A percentile compares a stretch with the other conserved stretches of the same genome.
These are phyloP conservation scores for Trichoderma arundinaceum DNA, from an alignment of 2,329 filamentous ascomycete genomes.

Conservation along the genomic window DNA sequence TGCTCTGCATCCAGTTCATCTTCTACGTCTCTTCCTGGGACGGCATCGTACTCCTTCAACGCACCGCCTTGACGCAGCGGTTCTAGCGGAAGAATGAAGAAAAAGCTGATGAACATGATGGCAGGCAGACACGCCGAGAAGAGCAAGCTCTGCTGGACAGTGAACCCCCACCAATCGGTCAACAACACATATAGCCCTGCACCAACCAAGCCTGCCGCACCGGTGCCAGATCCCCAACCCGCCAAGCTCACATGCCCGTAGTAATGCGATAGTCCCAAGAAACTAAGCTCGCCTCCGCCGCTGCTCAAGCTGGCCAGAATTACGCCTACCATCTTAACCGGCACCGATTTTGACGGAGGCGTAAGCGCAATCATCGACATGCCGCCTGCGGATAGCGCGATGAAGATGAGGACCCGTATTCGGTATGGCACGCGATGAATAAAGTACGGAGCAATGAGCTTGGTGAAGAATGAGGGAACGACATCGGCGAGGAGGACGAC, in stretches of 20 bases:
- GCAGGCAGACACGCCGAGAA: slow-evolving; percentile 78
- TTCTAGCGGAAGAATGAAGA: slow-evolving; percentile 71
- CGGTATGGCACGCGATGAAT: slow-evolving; percentile 87
- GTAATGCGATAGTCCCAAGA: slow-evolving; percentile 89
- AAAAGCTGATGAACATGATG: slow-evolving; percentile 87
- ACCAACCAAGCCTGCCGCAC: slow-evolving; percentile 84
- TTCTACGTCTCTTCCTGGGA: slow-evolving; percentile 52
- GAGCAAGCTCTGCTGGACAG: slow-evolving; percentile 75
- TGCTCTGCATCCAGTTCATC: slow-evolving; percentile 45
- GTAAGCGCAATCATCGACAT: slow-evolving; percentile 90
- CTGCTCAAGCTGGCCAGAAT: slow-evolving; percentile 83
- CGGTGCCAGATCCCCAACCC: slow-evolving; percentile 91
- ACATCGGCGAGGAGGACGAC: slow-evolving; percentile 93
- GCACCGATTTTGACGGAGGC: slow-evolving; percentile 68
- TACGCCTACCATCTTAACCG: slow-evolving; percentile 80
- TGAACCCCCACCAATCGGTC: slow-evolving; percentile 79
- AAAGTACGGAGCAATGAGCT: slow-evolving; percentile 89
- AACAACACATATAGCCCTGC: slow-evolving; percentile 86
- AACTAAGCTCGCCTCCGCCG: slow-evolving; percentile 88
- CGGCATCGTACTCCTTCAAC: slow-evolving; percentile 59
- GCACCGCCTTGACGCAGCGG: slow-evolving; percentile 59
- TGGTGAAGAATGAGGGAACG: slow-evolving; percentile 84
- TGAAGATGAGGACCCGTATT: slow-evolving; percentile 75
- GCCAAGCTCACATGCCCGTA: slow-evolving; percentile 88
- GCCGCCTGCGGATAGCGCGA: slow-evolving; percentile 74